phyloP scores from a whole-genome alignment of 2,329 filamentous ascomycete genomes.

The Sarocladium strictum region DNA sequence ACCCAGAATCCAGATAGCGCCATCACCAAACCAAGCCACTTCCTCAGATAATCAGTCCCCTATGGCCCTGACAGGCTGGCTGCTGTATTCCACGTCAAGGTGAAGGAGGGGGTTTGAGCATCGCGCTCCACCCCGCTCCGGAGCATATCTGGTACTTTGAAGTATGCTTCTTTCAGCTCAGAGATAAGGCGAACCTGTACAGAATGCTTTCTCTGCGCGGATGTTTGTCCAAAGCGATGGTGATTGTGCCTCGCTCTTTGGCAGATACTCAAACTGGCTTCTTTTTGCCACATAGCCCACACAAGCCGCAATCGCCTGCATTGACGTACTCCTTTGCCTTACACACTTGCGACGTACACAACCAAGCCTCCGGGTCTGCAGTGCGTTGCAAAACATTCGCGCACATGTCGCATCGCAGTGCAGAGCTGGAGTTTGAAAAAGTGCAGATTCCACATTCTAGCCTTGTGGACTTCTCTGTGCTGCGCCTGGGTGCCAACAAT shows the following conservation, averaged over 20 bases:
- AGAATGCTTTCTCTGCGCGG: no score
- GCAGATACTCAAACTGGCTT: conserved; percentile 10
- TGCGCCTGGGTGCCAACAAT: neutral
- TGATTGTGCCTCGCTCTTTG: neutral
- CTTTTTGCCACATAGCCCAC: conserved; percentile 59
- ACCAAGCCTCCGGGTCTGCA: conserved; percentile 55
- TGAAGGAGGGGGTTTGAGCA: neutral
- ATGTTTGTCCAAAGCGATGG: no score
- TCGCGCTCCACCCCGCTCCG: conserved; percentile 5
- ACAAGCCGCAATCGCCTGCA: conserved; percentile 61
- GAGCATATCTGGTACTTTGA: neutral
- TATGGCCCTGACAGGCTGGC: neutral
- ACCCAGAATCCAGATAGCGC: neutral
- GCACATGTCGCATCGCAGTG: conserved; percentile 62
- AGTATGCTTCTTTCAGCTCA: neutral
- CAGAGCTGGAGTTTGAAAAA: conserved; percentile 47
- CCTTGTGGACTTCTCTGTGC: neutral
- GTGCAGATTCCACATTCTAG: conserved; percentile 49
- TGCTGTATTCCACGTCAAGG: neutral
- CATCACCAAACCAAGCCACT: neutral
- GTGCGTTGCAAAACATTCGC: conserved; percentile 58
- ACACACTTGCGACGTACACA: conserved; percentile 53
- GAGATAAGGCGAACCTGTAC: no score
- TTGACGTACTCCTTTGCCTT: conserved; percentile 56
- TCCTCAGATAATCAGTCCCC: neutral